Conservation (phyloP, 148 eudicot species). For the Camellia sinensis region DNA sequence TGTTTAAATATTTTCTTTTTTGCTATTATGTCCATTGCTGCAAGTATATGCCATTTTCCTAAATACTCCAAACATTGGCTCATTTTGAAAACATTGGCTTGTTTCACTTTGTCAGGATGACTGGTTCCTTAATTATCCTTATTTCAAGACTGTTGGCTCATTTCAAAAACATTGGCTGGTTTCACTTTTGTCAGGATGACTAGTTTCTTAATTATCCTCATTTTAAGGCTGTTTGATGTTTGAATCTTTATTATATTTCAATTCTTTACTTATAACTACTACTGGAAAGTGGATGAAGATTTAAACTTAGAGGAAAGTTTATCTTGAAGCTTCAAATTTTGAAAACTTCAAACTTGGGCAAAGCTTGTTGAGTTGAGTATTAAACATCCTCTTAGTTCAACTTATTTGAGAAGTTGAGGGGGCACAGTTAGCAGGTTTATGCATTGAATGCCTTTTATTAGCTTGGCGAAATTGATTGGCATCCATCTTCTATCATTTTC, state of each 20-base stretch:
- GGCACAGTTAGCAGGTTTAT: background rate
- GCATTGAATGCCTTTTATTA: background rate
- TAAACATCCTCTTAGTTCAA: background rate
- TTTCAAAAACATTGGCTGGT: background rate
- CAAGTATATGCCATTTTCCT: background rate
- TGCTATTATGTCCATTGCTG: background rate
- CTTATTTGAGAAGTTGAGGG: background rate
- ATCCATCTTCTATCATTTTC: background rate
- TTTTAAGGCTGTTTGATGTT: background rate
- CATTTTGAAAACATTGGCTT: background rate
- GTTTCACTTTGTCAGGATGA: background rate
- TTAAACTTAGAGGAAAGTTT: background rate
- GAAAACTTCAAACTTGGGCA: background rate
- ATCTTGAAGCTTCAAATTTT: background rate
- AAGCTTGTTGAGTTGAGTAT: background rate
- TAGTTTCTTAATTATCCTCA: background rate
- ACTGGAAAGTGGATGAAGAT: no score
- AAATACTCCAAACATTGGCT: background rate
- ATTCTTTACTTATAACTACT: background rate
- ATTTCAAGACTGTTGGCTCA: background rate
- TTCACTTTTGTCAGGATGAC: background rate
- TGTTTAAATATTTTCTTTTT: background rate
- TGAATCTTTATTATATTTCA: background rate
- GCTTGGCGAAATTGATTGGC: background rate
- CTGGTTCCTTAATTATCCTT: background rate